phyloP scores from a whole-genome alignment of 176 grass and related monocot species.

The Eleusine coracana region DNA sequence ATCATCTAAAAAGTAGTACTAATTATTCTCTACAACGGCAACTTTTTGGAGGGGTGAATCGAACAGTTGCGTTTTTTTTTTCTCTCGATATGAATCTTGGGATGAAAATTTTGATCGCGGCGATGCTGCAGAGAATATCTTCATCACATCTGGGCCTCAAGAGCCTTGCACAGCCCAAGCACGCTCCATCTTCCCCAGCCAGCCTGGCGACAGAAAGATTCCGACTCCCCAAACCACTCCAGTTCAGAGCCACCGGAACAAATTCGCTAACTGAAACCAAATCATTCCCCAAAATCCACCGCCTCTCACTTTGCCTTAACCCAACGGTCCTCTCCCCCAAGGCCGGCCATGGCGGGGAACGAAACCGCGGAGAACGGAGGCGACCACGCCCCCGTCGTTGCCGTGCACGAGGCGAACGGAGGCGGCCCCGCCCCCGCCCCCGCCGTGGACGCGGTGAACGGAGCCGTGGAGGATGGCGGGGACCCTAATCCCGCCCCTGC shows the following conservation, averaged over 20 bases:
- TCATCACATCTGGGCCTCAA: too few relatives aligned
- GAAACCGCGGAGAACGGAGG: not conserved
- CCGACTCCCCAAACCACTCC: not conserved
- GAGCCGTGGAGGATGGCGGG: not conserved
- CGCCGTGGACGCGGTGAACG: not conserved
- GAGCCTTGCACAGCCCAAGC: not conserved
- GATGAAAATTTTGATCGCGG: too few relatives aligned
- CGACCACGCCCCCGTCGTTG: not conserved
- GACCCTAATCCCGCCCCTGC: not conserved
- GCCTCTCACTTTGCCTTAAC: too few relatives aligned
- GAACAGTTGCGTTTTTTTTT: too few relatives aligned
- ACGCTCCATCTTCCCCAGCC: not conserved
- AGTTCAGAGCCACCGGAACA: not conserved
- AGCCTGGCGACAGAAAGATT: not conserved
- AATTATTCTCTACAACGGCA: too few relatives aligned
- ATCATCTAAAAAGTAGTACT: too few relatives aligned
- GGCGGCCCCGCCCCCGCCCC: not conserved
- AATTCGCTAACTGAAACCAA: not conserved
- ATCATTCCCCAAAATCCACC: not conserved
- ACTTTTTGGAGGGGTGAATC: too few relatives aligned
- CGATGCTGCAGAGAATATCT: too few relatives aligned
- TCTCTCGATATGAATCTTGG: too few relatives aligned
- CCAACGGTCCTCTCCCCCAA: not conserved
- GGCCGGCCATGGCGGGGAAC: not conserved
- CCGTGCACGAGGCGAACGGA: not conserved